Base-by-base conservation (phyloP, 768 basidiomycete species). In the Leucosporidium yakuticum region DNA sequence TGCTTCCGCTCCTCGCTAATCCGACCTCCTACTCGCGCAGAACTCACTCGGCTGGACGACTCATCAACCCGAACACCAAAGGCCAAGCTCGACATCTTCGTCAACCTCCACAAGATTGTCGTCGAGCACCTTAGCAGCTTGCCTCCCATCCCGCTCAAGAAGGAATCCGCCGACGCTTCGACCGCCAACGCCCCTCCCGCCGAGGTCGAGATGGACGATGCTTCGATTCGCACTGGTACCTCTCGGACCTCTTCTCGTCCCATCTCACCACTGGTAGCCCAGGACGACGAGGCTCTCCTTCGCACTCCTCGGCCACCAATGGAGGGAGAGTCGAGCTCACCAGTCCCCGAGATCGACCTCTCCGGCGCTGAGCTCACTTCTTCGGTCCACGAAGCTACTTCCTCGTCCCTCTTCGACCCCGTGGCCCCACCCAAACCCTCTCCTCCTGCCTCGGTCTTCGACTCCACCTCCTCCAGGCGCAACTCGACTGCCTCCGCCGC, bases 41-140 rank as follows among this genome's bases (percentile, higher is more conserved):
- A 83, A 9, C 77, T 88, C 29, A 81, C 82, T 48, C 81, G 82
- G 49, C 79, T 88, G 15, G 82, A 85, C 56, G 76, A 80, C 9
- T 67, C 79, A 0, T 67, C 72, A 11, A 81, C 82, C 62, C 80
- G 84, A 48, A 84, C 85, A 11, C 92, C 96, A 0, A 83, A 82
- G 2, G 87, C 89, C 66, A 97, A 98, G 77, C 85, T 88, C 4
- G 83, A 85, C 3, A 80, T 91, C 14, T 81, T 99, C 25, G 89
- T 99, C 23, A 82, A 84, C 9, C 88, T 89, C 0, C 94, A 98
- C 77, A 89, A 89, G 74, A 80, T 88, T 25, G 83, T 96, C 25
- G 93, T 94, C 67, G 74, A 75, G 47, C 67, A 65, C 27, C 61
- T 76, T 23, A 67, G 69, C 20, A 47, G 60, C 27, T 61, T 76